phyloP scores from a whole-genome alignment of 495 filamentous ascomycete genomes.

The Letharia lupina region DNA sequence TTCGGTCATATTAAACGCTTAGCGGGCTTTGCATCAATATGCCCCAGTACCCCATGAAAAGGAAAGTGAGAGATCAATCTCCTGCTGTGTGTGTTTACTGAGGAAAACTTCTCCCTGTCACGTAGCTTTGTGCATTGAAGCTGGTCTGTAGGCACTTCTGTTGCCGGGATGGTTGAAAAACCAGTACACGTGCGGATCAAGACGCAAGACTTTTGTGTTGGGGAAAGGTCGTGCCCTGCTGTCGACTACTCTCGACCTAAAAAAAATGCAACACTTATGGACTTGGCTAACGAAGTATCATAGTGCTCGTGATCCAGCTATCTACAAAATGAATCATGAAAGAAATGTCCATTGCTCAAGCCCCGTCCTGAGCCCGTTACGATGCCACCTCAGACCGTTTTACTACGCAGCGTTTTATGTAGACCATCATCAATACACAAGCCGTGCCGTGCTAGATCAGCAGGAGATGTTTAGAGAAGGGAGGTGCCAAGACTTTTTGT shows the following conservation, averaged over 20 bases:
- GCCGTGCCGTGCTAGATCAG: constrained; percentile 2
- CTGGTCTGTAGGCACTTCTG: too few relatives aligned
- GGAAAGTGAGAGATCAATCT: too few relatives aligned
- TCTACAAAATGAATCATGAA: constrained; percentile 16
- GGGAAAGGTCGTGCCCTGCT: too few relatives aligned
- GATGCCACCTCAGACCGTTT: constrained; percentile 10
- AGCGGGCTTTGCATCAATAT: too few relatives aligned
- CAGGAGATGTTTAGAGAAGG: not conserved
- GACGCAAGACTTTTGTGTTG: too few relatives aligned
- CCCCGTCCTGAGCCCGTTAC: constrained; percentile 8
- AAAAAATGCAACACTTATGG: not conserved
- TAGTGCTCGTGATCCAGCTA: constrained; percentile 8
- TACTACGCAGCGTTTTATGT: constrained; percentile 8
- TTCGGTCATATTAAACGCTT: not conserved
- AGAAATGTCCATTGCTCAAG: constrained; percentile 10
- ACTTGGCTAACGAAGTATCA: not conserved
- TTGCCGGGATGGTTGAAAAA: too few relatives aligned
- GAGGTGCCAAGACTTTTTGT: constrained; percentile 3
- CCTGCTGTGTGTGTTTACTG: too few relatives aligned
- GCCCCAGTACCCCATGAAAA: too few relatives aligned
- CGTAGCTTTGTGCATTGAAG: too few relatives aligned
- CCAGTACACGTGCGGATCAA: too few relatives aligned
- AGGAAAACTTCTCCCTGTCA: too few relatives aligned
- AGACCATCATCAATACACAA: not conserved
- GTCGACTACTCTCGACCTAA: too few relatives aligned